Base-by-base conservation (phyloP, 805 yeast species). In the Kluyveromyces wickerhamii region DNA sequence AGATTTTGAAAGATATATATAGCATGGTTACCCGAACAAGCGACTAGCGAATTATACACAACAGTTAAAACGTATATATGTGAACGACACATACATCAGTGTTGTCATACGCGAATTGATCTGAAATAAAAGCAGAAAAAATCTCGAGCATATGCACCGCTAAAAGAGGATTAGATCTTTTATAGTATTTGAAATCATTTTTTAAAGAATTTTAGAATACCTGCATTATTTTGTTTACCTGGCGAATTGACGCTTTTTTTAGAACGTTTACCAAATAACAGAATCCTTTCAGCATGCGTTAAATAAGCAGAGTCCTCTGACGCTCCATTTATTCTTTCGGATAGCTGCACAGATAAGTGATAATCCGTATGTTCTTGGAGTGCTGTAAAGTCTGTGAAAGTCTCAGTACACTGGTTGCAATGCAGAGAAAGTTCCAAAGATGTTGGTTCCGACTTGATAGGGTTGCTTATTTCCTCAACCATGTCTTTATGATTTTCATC, bases 321-420 rank as follows among this genome's bases (percentile, higher is more conserved):
- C 1, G 43, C 46, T 5, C 66, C 65, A 44, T 70, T 69, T 20
- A 69, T 37, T 27, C 54, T 60, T 35, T 64, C 62, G 1, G 75
- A 71, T 5, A 75, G 52, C 14, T 67, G 69, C 31, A 66, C 36
- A 0, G 81, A 81, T 27, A 63, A 48, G 43, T 75, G 81, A 40
- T 53, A 74, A 48, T 75, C 82, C 27, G 58, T 57, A 47, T 75
- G 82, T 39, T 75, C 81, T 21, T 43, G 42, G 21, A 46, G 46
- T 2, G 38, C 45, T 17, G 39, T 40, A 7, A 36, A 37, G 22
- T 29, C 27, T 0, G 33, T 41, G 26, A 57, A 50, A 3, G n/a
- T 21, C 3, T 37, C 5, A 4, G 42, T 34, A 32, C 62, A 57
- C 32, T 41, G 36, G 13, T 39, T 28, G 25, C 62, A 55, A n/a